Evolutionary conservation across 495 filamentous ascomycete species (phyloP).

Genomic region (Penicillium diatomitis): DNA sequence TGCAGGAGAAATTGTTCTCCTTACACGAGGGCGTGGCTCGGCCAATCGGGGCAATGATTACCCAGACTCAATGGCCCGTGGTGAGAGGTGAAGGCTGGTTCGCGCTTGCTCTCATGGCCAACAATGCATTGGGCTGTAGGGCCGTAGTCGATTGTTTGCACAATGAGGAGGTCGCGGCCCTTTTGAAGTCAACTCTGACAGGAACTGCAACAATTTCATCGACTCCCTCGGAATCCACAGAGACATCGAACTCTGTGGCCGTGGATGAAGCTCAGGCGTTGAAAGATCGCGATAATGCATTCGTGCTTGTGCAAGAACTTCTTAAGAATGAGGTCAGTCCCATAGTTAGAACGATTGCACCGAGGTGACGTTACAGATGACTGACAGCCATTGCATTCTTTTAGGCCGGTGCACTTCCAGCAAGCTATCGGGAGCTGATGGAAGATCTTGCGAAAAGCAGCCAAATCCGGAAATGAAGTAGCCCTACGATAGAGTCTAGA

Average conservation of each 20-base stretch:
- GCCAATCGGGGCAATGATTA: slow-evolving; percentile 52
- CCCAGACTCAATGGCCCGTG: slow-evolving; percentile 59
- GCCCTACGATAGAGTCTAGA: neutral
- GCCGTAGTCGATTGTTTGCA: slow-evolving; percentile 42
- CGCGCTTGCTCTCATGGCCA: slow-evolving; percentile 62
- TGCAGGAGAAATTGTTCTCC: slow-evolving; percentile 42
- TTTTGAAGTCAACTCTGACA: slow-evolving; percentile 45
- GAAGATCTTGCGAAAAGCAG: slow-evolving; percentile 21
- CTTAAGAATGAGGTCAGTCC: slow-evolving; percentile 40
- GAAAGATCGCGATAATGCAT: slow-evolving; percentile 54
- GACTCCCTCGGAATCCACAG: neutral
- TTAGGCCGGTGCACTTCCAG: slow-evolving; percentile 23
- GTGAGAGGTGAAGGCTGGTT: slow-evolving; percentile 68
- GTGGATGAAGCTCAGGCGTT: slow-evolving; percentile 20
- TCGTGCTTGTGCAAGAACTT: slow-evolving; percentile 53
- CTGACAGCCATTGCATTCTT: too few species aligned
- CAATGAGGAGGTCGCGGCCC: slow-evolving; percentile 33
- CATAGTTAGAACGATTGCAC: neutral
- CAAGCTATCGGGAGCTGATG: slow-evolving; percentile 15
- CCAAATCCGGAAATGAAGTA: slow-evolving; percentile 15
- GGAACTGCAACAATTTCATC: slow-evolving; percentile 12
- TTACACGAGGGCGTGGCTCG: slow-evolving; percentile 41
- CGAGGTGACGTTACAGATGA: too few species aligned
- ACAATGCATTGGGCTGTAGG: slow-evolving; percentile 36
- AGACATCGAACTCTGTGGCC: slow-evolving; percentile 3